Conservation (phyloP, 192 early-diverging fungal genomes). For the Rhizophagus sp. region DNA sequence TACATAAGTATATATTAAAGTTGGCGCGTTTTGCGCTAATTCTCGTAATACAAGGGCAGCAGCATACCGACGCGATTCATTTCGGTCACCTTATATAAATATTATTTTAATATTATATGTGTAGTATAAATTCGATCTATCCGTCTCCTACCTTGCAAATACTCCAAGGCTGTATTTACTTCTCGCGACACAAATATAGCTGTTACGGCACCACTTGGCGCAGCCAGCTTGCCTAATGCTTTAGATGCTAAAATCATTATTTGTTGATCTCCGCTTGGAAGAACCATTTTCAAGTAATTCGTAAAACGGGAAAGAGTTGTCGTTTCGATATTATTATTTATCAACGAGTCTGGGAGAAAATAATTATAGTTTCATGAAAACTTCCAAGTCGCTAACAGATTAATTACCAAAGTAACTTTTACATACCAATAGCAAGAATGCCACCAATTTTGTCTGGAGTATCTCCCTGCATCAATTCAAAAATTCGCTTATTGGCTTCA, state of each 20-base stretch:
- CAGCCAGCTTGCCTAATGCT: constrained; percentile 64
- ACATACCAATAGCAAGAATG: constrained; percentile 20
- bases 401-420: no score
- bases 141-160: constrained; percentile 61
- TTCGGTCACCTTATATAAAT: constrained; percentile 61
- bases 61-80: constrained; percentile 76
- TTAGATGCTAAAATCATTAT: constrained; percentile 73
- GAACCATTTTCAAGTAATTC: constrained; percentile 71
- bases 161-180: constrained; percentile 77
- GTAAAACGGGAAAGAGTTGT: constrained; percentile 57
- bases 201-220: constrained; percentile 59
- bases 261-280: constrained; percentile 62
- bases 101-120: neutral
- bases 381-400: neutral
- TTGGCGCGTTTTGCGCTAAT: constrained; percentile 74
- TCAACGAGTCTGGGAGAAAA: constrained; percentile 17
- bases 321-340: constrained; percentile 30
- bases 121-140: neutral
- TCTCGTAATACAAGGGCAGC: constrained; percentile 78
- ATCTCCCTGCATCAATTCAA: constrained; percentile 34
- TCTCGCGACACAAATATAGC: constrained; percentile 79
- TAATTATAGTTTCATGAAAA: neutral
- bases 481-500: constrained; percentile 31
- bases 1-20: constrained; percentile 80
- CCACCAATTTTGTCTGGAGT: constrained; percentile 26